phyloP scores from a whole-genome alignment of 768 basidiomycete species.

The Suillus sp. region DNA sequence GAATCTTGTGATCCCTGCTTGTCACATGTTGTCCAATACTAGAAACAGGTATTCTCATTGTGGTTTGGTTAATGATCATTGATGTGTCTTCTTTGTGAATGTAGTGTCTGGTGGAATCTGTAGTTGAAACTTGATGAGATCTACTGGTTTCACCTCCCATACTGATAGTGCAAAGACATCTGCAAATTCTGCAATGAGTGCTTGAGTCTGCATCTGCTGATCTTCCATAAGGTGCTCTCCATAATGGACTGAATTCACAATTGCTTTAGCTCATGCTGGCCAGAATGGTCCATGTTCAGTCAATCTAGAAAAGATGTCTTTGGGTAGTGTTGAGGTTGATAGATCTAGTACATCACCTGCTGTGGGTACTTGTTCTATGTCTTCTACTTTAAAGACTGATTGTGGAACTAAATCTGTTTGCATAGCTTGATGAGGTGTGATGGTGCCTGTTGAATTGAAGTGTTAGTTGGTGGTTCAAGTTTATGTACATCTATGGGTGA shows the following conservation, averaged over 20 bases:
- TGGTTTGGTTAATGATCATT: conserved; percentile 33
- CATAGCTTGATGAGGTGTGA: too few species aligned
- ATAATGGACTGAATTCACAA: conserved; percentile 23
- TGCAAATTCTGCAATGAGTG: conserved; percentile 33
- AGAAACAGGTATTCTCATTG: conserved; percentile 35
- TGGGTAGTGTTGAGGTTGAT: not conserved
- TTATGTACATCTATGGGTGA: too few species aligned
- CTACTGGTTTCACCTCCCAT: conserved; percentile 38
- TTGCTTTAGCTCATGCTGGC: conserved; percentile 21
- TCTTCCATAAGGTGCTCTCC: conserved; percentile 26
- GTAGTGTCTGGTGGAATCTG: conserved; percentile 30
- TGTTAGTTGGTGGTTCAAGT: too few species aligned
- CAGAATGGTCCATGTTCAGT: conserved; percentile 22
- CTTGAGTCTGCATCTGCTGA: conserved; percentile 25
- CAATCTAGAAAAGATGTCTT: conserved; percentile 15
- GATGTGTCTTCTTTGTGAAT: conserved; percentile 37
- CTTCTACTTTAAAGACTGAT: too few species aligned
- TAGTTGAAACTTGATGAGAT: conserved; percentile 36
- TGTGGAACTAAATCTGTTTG: too few species aligned
- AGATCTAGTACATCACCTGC: conserved; percentile 1
- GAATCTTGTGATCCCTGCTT: conserved; percentile 22
- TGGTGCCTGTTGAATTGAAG: too few species aligned
- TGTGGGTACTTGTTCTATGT: too few species aligned
- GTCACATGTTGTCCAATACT: conserved; percentile 38
- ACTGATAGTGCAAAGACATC: conserved; percentile 44